Conservation (phyloP, 106 monocot genomes). For the Hemerocallis citrina region DNA sequence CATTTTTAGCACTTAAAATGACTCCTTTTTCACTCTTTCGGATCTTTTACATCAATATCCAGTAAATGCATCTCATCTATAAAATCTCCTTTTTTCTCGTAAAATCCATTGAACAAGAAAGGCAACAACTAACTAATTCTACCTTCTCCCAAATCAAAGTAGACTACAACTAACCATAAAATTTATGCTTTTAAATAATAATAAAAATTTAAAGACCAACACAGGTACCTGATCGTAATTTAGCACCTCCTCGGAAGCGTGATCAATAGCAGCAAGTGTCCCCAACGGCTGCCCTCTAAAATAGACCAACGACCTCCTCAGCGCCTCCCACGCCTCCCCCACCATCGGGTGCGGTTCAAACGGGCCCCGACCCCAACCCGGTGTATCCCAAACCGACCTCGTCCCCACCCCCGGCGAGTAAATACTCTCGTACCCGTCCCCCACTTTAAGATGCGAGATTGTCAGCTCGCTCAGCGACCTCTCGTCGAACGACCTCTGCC, state of each 20-base stretch:
- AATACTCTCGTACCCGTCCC: slow-evolving; percentile 45
- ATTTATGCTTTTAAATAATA: no score
- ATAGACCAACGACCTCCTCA: slow-evolving; percentile 60
- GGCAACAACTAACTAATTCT: no score
- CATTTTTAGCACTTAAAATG: no score
- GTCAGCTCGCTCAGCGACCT: slow-evolving; percentile 66
- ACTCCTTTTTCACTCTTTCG: no score
- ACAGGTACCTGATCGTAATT: slow-evolving; percentile 99
- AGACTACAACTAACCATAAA: no score
- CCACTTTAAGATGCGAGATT: slow-evolving; percentile 20
- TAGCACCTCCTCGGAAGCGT: slow-evolving; percentile 81
- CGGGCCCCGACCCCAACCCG: slow-evolving; percentile 11
- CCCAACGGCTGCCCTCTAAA: slow-evolving; percentile 79
- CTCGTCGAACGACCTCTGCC: slow-evolving; percentile 84
- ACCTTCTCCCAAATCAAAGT: no score
- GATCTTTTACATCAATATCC: no score
- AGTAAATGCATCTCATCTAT: no score
- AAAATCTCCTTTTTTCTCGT: no score
- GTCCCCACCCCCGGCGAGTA: slow-evolving; percentile 41
- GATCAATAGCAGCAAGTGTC: slow-evolving; percentile 80
- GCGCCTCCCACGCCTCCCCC: slow-evolving; percentile 79
- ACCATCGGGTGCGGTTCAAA: slow-evolving; percentile 88
- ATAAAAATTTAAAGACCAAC: no score
- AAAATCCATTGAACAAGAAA: no score
- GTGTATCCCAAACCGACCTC: slow-evolving; percentile 34